Conservation (phyloP, 805 yeast species). For the Yarrowia keelungensis region DNA sequence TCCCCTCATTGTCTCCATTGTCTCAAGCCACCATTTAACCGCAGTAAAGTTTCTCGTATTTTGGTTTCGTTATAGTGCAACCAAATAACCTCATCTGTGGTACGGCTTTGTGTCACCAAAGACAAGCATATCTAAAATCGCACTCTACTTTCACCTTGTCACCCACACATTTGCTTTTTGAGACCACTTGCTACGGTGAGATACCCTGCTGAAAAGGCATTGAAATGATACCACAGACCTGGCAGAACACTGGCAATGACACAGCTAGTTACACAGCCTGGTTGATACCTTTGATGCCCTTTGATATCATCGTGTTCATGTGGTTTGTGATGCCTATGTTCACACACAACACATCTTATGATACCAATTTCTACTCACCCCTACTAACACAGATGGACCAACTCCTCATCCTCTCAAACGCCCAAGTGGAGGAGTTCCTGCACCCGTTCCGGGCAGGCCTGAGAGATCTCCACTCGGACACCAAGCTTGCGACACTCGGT, state of each 20-base stretch:
- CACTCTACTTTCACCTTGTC: too few relatives aligned
- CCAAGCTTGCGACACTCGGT: conserved; percentile 20
- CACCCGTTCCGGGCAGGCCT: conserved; percentile 33
- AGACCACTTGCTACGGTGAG: conserved; percentile 34
- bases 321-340: too few relatives aligned
- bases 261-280: neutral
- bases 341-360: neutral
- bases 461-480: conserved; percentile 21
- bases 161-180: conserved; percentile 10
- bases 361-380: neutral
- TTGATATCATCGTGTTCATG: neutral
- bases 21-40: conserved; percentile 8
- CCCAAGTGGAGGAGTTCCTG: conserved; percentile 33
- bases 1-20: neutral
- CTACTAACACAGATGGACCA: conserved; percentile 35
- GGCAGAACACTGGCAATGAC: too few relatives aligned
- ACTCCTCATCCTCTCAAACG: conserved; percentile 31
- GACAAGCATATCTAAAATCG: too few relatives aligned
- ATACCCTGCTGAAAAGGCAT: neutral
- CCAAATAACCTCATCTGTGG: neutral
- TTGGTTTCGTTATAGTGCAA: neutral
- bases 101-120: too few relatives aligned
- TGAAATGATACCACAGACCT: neutral
- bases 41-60: neutral
- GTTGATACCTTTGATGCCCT: neutral